Base-by-base conservation (phyloP, 495 filamentous ascomycete genomes). In the Mytilinidion resinicola region DNA sequence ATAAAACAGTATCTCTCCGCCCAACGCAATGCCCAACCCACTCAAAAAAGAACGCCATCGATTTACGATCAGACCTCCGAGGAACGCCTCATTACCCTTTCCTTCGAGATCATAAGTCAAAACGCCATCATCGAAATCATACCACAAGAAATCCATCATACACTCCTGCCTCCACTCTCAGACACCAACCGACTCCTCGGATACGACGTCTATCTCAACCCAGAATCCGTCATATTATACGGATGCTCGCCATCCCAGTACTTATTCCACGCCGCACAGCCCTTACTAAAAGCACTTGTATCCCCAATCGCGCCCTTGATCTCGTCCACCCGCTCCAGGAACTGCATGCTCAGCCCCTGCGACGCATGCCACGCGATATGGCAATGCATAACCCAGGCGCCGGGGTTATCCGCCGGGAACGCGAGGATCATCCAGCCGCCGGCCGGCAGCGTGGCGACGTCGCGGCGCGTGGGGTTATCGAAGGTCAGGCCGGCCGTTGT, bases 331-430 rank as follows among this genome's bases (percentile, higher is more conserved):
- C 60, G 41, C 54, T 72, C 69, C 0, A 72, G 43, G 53, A 72
- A 71, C 51, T 71, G 67, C 33, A 70, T 53, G 35, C 59, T 64
- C 5, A 72, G 61, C 2, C 70, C 70, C 37, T 71, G 55, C 11
- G 50, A 35, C 1, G 67, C 61, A 54, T 71, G 70, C 62, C 62
- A 72, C 9, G 67, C 64, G 37, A 72, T 70, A 53, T 72, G 69
- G 59, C 69, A 72, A 53, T 72, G 69, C 63, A 67, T 65, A 5
- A 70, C 25, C 61, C 67, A 71, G 19, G 56, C 59, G 17, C 67
- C 70, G 2, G 70, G 67, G 47, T 72, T 71, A 41, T 72, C 67
- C 14, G 69, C 60, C 10, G 63, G 66, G 60, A 72, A 72, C 2
- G 67, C 70, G 34, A 72, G 48, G 14, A 64, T 59, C 11, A 72